A percentile compares a stretch with the other conserved stretches of the same genome.
Evolutionary conservation across 2,329 filamentous ascomycete species (phyloP).

Genomic region (Bipolaris bicolor): DNA sequence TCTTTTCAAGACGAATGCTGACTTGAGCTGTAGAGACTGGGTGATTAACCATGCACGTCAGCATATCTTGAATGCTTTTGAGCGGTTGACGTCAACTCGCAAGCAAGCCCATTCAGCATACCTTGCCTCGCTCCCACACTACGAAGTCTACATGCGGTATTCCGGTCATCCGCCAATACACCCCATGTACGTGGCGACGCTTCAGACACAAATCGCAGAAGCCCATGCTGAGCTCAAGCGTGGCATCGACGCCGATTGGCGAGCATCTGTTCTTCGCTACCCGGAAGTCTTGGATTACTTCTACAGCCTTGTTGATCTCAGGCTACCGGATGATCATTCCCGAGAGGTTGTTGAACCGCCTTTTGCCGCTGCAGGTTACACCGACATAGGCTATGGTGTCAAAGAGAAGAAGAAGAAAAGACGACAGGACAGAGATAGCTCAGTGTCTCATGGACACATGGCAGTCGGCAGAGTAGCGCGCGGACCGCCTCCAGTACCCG

Average conservation of each 20-base stretch:
- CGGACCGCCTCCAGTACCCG: conserved; percentile 44
- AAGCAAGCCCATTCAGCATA: conserved; percentile 52
- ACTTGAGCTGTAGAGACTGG: conserved; percentile 51
- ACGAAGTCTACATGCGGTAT: conserved; percentile 55
- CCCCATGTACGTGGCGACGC: conserved; percentile 47
- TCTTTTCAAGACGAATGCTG: conserved; percentile 16
- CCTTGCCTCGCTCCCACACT: conserved; percentile 54
- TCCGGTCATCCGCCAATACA: conserved; percentile 54
- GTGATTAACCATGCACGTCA: conserved; percentile 54
- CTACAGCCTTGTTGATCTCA: conserved; percentile 72
- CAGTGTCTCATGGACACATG: conserved; percentile 26
- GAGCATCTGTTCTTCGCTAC: conserved; percentile 74
- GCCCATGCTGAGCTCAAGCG: conserved; percentile 71
- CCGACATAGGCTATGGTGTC: conserved; percentile 43
- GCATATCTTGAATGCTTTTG: conserved; percentile 54
- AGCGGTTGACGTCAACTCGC: conserved; percentile 49
- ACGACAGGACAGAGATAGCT: conserved; percentile 35
- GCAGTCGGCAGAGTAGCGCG: conserved; percentile 33
- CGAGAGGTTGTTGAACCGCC: conserved; percentile 48
- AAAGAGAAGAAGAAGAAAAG: conserved; percentile 47
- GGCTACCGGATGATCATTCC: conserved; percentile 63
- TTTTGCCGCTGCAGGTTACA: conserved; percentile 48
- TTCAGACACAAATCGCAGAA: conserved; percentile 62
- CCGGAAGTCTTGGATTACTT: conserved; percentile 83
- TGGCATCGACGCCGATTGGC: conserved; percentile 81